These are phyloP conservation scores for Hypoxylon perforatum DNA, from an alignment of 495 filamentous ascomycete species.

Conservation along the genomic window DNA sequence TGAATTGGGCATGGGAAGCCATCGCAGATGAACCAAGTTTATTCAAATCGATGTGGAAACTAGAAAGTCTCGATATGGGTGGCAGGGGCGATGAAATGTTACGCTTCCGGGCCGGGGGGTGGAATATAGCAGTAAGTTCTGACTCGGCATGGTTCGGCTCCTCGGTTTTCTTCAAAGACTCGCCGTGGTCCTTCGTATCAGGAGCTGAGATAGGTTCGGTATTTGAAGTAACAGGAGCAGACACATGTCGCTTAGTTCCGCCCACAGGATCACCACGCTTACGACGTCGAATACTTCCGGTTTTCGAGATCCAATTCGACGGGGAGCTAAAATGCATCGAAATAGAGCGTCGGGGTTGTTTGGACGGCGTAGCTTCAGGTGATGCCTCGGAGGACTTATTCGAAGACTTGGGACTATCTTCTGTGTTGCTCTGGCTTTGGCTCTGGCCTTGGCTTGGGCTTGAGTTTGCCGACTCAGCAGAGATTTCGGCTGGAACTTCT, in stretches of 20 bases:
- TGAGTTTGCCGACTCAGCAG: conserved; percentile 3
- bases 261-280: conserved; percentile 55
- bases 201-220: conserved; percentile 5
- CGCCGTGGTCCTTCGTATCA: conserved; percentile 10
- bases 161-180: conserved; percentile 30
- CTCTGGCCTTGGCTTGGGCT: conserved; percentile 9
- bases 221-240: conserved; percentile 50
- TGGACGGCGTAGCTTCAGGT: conserved; percentile 49
- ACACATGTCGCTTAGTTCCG: conserved; percentile 56
- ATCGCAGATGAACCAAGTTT: conserved; percentile 55
- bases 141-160: conserved; percentile 30
- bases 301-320: conserved; percentile 60
- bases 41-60: conserved; percentile 65
- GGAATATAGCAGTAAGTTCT: conserved; percentile 40
- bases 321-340: conserved; percentile 66
- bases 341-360: conserved; percentile 58
- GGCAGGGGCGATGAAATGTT: conserved; percentile 67
- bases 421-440: conserved; percentile 23
- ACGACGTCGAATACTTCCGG: conserved; percentile 59
- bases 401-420: conserved; percentile 35
- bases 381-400: conserved; percentile 38
- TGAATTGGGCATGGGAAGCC: conserved; percentile 34
- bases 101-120: conserved; percentile 51
- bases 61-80: conserved; percentile 65
- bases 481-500: conserved; percentile 19